These are phyloP conservation scores for Maudiozyma humilis DNA, from an alignment of 1,139 yeast genomes.

Conservation along the genomic window DNA sequence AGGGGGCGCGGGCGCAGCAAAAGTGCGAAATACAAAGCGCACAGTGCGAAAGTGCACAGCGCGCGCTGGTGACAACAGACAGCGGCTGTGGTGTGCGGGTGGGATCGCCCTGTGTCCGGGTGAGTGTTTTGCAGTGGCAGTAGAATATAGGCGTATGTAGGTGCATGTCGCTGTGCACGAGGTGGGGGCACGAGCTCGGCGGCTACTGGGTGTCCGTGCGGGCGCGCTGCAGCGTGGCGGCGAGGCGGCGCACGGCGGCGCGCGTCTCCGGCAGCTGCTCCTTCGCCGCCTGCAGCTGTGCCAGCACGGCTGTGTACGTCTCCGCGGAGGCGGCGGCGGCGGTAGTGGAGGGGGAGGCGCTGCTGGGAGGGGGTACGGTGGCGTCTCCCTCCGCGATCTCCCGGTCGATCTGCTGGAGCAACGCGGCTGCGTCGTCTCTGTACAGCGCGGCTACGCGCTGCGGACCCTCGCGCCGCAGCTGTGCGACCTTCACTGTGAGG, in stretches of 20 bases:
- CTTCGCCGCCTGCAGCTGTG: conserved; percentile 10
- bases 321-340: not conserved
- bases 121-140: not conserved
- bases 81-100: not conserved
- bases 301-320: conserved; percentile 16
- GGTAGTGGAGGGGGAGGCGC: not conserved
- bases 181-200: too few species aligned
- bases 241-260: not conserved
- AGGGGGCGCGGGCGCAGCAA: too few species aligned
- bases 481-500: conserved; percentile 46
- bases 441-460: conserved; percentile 26
- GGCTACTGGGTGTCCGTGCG: not conserved
- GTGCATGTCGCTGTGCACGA: not conserved
- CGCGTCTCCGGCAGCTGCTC: conserved; percentile 13
- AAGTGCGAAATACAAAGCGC: too few species aligned
- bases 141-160: not conserved
- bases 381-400: conserved; percentile 10
- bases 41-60: too few species aligned
- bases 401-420: conserved; percentile 22
- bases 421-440: conserved; percentile 20
- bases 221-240: not conserved
- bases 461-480: conserved; percentile 49
- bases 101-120: not conserved
- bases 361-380: conserved; percentile 3
- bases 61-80: too few species aligned